Conservation (phyloP, 2,329 filamentous ascomycete species). For the Zymoseptoria crescenta region DNA sequence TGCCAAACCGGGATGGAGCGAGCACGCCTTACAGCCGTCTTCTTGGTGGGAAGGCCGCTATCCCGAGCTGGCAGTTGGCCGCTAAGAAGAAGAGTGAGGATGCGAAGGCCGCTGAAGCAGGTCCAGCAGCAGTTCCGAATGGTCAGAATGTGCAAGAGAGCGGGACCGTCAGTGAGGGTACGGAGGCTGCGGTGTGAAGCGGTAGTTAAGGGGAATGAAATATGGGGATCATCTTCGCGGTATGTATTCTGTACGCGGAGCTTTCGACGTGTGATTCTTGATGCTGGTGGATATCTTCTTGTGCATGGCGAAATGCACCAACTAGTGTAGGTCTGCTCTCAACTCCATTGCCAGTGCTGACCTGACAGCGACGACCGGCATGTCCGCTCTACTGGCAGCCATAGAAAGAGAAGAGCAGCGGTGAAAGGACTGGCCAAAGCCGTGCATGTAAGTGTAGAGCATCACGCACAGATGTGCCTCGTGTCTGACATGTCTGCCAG, state of each 20-base stretch:
- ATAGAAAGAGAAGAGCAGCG: no score
- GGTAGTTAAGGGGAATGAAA: neutral
- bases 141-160: constrained; percentile 17
- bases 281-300: neutral
- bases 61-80: constrained; percentile 48
- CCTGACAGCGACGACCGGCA: no score
- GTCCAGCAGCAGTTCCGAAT: constrained; percentile 5
- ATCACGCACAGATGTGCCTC: no score
- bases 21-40: constrained; percentile 21
- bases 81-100: constrained; percentile 43
- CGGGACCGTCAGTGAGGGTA: constrained; percentile 16
- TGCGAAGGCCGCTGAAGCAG: constrained; percentile 30
- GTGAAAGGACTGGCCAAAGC: no score
- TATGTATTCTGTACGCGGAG: neutral
- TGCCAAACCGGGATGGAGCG: constrained; percentile 9
- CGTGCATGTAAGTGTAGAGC: no score
- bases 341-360: no score
- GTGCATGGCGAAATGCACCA: no score
- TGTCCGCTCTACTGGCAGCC: no score
- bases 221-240: neutral
- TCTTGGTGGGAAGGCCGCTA: constrained; percentile 34
- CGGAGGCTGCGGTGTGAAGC: constrained; percentile 3
- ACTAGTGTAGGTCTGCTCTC: no score
- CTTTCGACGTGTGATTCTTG: neutral
- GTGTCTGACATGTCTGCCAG: no score